Base-by-base conservation (phyloP, 345 rosid genomes). In the Combretum micranthum region DNA sequence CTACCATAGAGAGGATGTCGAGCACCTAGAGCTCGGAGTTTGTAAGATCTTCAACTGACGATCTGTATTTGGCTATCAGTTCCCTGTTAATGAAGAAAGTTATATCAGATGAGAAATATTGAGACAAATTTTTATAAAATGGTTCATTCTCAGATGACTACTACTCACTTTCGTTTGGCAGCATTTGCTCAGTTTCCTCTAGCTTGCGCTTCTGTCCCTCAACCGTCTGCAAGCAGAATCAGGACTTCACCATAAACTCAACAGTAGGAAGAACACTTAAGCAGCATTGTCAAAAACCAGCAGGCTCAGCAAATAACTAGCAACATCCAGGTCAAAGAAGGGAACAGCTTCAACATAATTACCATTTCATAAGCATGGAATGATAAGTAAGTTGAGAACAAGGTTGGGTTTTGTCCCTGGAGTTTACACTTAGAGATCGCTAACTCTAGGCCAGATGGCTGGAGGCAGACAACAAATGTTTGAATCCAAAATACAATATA, bases 171-270 rank as follows among this genome's bases (percentile, higher is more conserved):
- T 64, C 90, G 63, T 59, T 82, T 87, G 57, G 76, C 74, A 80
- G 74, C 65, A 79, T 50, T 55, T 75, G 87, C 52, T 74, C 79
- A n/a, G 75, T 74, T 61, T 85, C 87, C 55, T 88, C 95, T 39
- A 86, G 54, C 74, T 83, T 86, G 60, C 59, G 42, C 73, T 84
- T 86, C 73, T 92, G 84, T 53, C 78, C 83, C 66, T 90, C 83
- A 42, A 85, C 86, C 13, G 90, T 85, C 96, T 85, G 63, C 55
- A 76, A 47, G 47, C 63, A 48, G 62, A 32, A 50, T 60, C 13
- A 15, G 22, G 19, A 57, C 39, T 32, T 32, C 39, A 32, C 39
- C 39, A 32, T 32, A 32, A 32, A 4, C 39, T 4, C 5, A 7
- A 5, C 1, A 32, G 39, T 32, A 32, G 9, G 39, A 9, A 32